Conservation (phyloP, 2,329 filamentous ascomycete species). For the Coniochaeta sp. region DNA sequence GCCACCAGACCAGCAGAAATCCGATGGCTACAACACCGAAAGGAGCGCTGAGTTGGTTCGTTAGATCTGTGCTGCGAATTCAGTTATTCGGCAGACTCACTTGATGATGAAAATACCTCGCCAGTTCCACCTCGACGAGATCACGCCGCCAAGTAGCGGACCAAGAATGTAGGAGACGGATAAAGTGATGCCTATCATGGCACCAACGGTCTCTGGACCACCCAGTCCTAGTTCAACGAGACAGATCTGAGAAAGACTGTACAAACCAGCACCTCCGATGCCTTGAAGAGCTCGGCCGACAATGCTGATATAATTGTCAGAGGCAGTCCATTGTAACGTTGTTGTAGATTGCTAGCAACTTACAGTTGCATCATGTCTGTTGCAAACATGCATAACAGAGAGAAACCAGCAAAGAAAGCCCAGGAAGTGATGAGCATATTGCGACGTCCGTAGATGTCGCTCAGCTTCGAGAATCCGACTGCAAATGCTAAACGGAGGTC, state of each 20-base stretch:
- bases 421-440: slow-evolving; percentile 42
- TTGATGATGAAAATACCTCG: slow-evolving; percentile 56
- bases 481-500: slow-evolving; percentile 17
- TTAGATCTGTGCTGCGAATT: background rate
- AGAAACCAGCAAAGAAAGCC: slow-evolving; percentile 47
- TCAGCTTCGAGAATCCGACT: slow-evolving; percentile 49
- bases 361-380: slow-evolving; percentile 44
- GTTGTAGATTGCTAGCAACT: slow-evolving; percentile 10
- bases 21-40: slow-evolving; percentile 38
- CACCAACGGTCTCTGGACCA: slow-evolving; percentile 45
- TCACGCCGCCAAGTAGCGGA: slow-evolving; percentile 47
- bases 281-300: slow-evolving; percentile 52
- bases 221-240: slow-evolving; percentile 49
- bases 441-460: slow-evolving; percentile 50
- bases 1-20: slow-evolving; percentile 31
- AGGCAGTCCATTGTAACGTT: background rate
- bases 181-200: slow-evolving; percentile 46
- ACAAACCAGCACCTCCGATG: slow-evolving; percentile 53
- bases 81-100: slow-evolving; percentile 24
- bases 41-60: slow-evolving; percentile 32
- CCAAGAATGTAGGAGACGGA: slow-evolving; percentile 51
- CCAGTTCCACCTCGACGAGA: slow-evolving; percentile 47
- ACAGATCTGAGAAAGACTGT: slow-evolving; percentile 50
- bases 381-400: slow-evolving; percentile 43
- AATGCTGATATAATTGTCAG: slow-evolving; percentile 33